Evolutionary conservation across 371 early-diverging fungal genomes (phyloP), one percentile per base, ranked within the genome.

Genomic region (Nematocida sp.): DNA sequence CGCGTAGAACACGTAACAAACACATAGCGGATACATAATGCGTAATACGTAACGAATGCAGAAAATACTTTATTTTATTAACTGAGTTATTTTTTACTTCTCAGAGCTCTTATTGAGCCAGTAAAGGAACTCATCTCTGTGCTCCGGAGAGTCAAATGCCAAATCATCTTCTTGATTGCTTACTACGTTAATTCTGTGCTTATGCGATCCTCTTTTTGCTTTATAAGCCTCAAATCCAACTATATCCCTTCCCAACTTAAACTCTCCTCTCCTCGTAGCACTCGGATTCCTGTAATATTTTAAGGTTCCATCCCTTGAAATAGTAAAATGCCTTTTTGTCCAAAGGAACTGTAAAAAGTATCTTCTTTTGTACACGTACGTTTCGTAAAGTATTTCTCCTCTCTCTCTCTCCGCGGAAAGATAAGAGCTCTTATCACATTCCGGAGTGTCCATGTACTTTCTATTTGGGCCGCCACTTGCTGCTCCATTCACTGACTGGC

Each of bases 261-360:
- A 71, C 55, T 71, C 75, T 0, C 75, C 75, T 32, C 75, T 32
- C 47, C 75, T 71, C 48, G 42, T 71, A 5, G 30, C 9, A 33
- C 49, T 61, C 4, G 32, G 13, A 39, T 59, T 63, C 36, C 75
- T 49, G 57, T 71, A 71, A 60, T 71, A 71, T 32, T 71, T 71
- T 18, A 71, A 28, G 32, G 59, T 71, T 0, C 75, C 75, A 23
- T 71, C 63, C 3, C 59, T 71, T 3, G 75, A 71, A 33, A 71
- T 40, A 40, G 75, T 71, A 51, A 71, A 71, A 60, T 71, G 75
- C 47, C 75, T 60, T 49, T 59, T 71, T 20, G 75, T 71, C 75
- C 75, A 71, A 16, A 71, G 61, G 57, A 71, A 71, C 51, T 71
- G 75, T 16, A 71, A 32, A 28, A 71, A 71, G 57, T 61, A 71